A percentile compares a stretch with the other conserved stretches of the same genome.
These are phyloP conservation scores for Trifolium repens DNA, from an alignment of 306 rosid species.

Conservation along the genomic window DNA sequence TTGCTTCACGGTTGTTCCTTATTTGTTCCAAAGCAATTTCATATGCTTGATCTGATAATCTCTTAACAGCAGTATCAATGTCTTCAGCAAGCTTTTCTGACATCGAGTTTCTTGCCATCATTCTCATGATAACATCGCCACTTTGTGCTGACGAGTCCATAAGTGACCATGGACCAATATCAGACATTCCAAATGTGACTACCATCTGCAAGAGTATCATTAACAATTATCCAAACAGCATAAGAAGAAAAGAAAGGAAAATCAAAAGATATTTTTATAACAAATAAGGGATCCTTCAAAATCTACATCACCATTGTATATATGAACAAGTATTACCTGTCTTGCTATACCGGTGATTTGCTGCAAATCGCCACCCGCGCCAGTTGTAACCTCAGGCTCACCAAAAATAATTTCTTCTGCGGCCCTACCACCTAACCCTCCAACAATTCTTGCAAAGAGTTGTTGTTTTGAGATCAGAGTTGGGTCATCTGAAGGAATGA, in stretches of 20 bases:
- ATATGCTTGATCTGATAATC: constrained; percentile 77
- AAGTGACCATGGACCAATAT: constrained; percentile 94
- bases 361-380: constrained; percentile 98
- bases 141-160: constrained; percentile 83
- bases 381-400: constrained; percentile 98
- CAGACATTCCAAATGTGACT: constrained; percentile 94
- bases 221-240: constrained; percentile 28
- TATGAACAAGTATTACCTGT: constrained; percentile 73
- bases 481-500: constrained; percentile 95
- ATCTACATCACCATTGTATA: background rate
- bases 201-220: constrained; percentile 81
- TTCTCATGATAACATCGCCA: constrained; percentile 90
- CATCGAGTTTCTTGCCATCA: constrained; percentile 99
- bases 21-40: constrained; percentile 73
- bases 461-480: constrained; percentile 97
- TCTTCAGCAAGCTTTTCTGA: constrained; percentile 93
- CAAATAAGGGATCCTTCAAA: background rate
- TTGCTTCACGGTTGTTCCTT: constrained; percentile 94
- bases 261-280: background rate
- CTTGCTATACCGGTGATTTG: constrained; percentile 96
- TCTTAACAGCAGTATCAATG: constrained; percentile 82
- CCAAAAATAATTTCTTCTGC: constrained; percentile 97
- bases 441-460: constrained; percentile 96
- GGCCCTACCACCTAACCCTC: constrained; percentile 99
- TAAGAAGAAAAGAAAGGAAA: constrained; percentile 13